A percentile compares a stretch with the other conserved stretches of the same genome.
phyloP scores from a whole-genome alignment of 2,329 filamentous ascomycete species.

The Penicillium sp. region DNA sequence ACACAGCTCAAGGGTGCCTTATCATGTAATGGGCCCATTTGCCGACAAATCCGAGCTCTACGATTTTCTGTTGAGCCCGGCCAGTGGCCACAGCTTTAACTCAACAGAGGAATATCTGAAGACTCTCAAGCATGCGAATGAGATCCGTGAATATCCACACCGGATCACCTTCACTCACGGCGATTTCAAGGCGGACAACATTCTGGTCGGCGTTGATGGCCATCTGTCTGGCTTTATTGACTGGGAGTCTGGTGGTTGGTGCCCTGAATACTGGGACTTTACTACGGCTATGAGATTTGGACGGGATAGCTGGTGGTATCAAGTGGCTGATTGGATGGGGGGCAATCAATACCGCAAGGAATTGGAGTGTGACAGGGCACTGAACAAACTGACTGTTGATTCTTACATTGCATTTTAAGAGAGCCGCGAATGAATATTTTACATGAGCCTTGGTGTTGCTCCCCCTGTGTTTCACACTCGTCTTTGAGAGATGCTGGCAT shows the following conservation, averaged over 20 bases:
- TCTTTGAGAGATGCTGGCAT: no score
- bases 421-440: no score
- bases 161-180: constrained; percentile 21
- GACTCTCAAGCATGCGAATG: constrained; percentile 22
- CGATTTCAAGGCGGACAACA: constrained; percentile 23
- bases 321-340: constrained; percentile 25
- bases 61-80: constrained; percentile 28
- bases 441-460: no score
- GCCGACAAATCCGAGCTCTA: constrained; percentile 27
- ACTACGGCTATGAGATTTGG: constrained; percentile 27
- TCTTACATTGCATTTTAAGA: constrained; percentile 27
- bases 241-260: constrained; percentile 12
- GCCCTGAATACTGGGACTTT: no score
- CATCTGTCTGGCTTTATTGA: constrained; percentile 17
- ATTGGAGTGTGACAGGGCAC: constrained; percentile 23
- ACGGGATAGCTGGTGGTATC: constrained; percentile 24
- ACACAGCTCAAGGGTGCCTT: constrained; percentile 33
- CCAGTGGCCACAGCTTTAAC: constrained; percentile 30
- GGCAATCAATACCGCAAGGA: constrained; percentile 22
- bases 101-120: constrained; percentile 27
- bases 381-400: constrained; percentile 27
- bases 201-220: constrained; percentile 17
- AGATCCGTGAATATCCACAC: constrained; percentile 6
- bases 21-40: constrained; percentile 35
- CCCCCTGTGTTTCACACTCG: no score